Base-by-base conservation (phyloP, 2,329 filamentous ascomycete genomes). In the Trichoderma afroharzianum region DNA sequence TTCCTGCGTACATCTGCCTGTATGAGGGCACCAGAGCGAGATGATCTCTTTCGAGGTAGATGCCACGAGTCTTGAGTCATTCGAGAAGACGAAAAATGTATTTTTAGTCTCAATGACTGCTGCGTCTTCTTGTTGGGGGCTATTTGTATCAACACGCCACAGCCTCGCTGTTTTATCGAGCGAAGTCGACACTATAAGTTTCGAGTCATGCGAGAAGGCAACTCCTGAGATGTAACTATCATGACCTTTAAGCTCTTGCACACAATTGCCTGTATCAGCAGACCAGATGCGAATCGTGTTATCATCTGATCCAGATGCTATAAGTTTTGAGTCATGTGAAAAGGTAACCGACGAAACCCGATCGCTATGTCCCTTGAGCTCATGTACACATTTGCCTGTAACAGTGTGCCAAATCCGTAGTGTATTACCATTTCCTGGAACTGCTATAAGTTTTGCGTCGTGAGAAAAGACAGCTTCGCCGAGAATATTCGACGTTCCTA, bases 211-310 rank as follows among this genome's bases (percentile, higher is more conserved):
- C n/a, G 43, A 50, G 9, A 50, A 50, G 4, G 43, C 43, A 21
- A 21, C 43, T n/a, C 7, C n/a, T 21, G 0, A 1, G 4, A 47
- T 18, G 6, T 0, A 5, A 11, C 1, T 2, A 11, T 8, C 2
- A 12, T n/a, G 43, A 9, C n/a, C n/a, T 21, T 12, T 6, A 21
- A 50, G 43, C 43, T 3, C 4, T 50, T 21, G 43, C 43, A 50
- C 43, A 21, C 8, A 21, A 21, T 21, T 21, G 18, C 43, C 43
- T 50, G 43, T 50, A 50, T 50, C 9, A 50, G 12, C n/a, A 21
- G 18, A 21, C 43, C n/a, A 50, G 43, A 50, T 11, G n/a, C 43
- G 4, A 21, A 50, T 21, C 6, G n/a, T 50, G 0, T 12, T 12
- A 21, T 50, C 43, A 0, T 0, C 0, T 1, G 43, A 50, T 0